Evolutionary conservation across 2,329 filamentous ascomycete species (phyloP).

Genomic region (Arachnomyces sp.): DNA sequence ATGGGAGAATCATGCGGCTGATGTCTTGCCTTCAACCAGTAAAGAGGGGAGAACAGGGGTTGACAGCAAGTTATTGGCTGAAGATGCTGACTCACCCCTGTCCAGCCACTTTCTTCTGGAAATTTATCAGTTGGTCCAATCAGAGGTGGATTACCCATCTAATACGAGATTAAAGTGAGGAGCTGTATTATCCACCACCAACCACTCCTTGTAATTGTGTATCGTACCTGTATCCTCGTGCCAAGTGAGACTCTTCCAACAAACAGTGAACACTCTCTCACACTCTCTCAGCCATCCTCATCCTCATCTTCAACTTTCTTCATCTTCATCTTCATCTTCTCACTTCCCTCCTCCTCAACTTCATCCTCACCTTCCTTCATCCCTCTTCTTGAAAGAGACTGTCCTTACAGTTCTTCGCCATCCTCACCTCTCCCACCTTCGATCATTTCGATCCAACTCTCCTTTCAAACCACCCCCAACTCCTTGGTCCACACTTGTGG

Average conservation of each 20-base stretch:
- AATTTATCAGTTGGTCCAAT: too few relatives aligned
- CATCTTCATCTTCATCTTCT: slow-evolving; percentile 5
- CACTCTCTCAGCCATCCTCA: slow-evolving; percentile 8
- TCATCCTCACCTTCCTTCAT: slow-evolving; percentile 1
- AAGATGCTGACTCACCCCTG: too few relatives aligned
- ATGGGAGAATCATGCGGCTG: too few relatives aligned
- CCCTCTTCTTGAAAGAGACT: slow-evolving; percentile 1
- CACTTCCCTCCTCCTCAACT: slow-evolving; percentile 13
- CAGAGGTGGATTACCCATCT: too few relatives aligned
- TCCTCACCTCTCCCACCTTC: not conserved
- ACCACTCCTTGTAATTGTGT: too few relatives aligned
- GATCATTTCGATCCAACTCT: slow-evolving; percentile 2
- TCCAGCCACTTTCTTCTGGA: too few relatives aligned
- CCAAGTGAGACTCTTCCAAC: slow-evolving; percentile 6
- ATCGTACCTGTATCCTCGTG: too few relatives aligned
- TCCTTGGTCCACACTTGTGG: slow-evolving; percentile 24
- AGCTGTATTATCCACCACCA: too few relatives aligned
- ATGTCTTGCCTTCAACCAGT: too few relatives aligned
- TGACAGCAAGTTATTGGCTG: too few relatives aligned
- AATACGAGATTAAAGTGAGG: too few relatives aligned
- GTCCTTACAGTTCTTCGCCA: slow-evolving; percentile 3
- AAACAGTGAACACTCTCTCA: slow-evolving; percentile 24
- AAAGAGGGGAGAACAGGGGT: too few relatives aligned
- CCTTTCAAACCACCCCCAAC: slow-evolving; percentile 6
- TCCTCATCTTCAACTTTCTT: slow-evolving; percentile 6